phyloP scores from a whole-genome alignment of 345 rosid genomes.

The Populus simonii region DNA sequence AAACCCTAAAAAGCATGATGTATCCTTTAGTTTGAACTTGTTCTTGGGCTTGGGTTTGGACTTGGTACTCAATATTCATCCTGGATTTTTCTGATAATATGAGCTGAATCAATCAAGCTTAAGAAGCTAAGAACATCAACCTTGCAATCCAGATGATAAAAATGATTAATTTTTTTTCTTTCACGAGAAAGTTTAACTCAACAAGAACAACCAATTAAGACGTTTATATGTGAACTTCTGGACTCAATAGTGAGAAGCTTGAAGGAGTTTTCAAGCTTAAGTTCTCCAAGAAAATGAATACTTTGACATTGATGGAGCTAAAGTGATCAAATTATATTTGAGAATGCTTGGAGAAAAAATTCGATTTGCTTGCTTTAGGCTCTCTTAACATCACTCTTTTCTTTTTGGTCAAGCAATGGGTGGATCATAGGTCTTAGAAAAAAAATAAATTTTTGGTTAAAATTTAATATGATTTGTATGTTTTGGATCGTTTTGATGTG shows the following conservation, averaged over 20 bases:
- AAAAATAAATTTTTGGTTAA: too few species aligned
- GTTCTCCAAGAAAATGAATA: background rate
- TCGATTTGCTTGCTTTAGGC: background rate
- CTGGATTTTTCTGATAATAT: background rate
- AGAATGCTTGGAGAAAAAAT: background rate
- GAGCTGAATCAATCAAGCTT: background rate
- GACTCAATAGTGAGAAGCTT: background rate
- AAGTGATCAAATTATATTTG: background rate
- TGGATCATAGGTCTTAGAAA: background rate
- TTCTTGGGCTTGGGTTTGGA: background rate
- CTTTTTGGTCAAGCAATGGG: background rate
- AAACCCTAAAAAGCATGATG: background rate
- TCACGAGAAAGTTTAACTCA: background rate
- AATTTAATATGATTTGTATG: too few species aligned
- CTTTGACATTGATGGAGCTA: background rate
- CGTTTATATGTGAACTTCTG: background rate
- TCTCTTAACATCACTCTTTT: background rate
- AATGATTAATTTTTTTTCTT: background rate
- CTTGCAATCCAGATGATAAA: background rate
- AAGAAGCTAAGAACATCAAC: background rate
- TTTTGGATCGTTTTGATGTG: too few species aligned
- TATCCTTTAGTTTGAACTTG: background rate
- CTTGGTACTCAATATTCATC: background rate
- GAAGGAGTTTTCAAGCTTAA: background rate
- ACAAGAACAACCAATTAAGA: background rate